Conservation (phyloP, 73 alveolate species). For the Durusdinium trenchii region DNA sequence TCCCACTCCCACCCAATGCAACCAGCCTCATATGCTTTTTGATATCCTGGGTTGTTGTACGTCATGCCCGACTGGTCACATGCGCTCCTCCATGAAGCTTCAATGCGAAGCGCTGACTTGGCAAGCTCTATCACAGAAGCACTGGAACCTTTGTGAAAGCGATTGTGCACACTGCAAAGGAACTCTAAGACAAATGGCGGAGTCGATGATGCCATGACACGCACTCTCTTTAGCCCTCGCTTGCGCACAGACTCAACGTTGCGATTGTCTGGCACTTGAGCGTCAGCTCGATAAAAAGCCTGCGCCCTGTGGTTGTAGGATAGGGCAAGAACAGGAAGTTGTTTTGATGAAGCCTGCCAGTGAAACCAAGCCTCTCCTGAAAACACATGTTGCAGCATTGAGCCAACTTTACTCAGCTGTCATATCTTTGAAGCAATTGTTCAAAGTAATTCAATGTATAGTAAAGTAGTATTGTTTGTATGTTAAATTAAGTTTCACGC, state of each 20-base stretch:
- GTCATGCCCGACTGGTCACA: slow-evolving; percentile 53
- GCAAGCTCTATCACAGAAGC: not conserved
- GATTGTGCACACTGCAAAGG: not conserved
- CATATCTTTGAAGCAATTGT: too few relatives aligned
- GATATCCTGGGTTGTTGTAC: slow-evolving; percentile 16
- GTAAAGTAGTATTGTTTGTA: too few relatives aligned
- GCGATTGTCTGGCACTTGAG: not conserved
- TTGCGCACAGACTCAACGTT: not conserved
- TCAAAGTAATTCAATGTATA: too few relatives aligned
- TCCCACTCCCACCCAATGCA: too few relatives aligned
- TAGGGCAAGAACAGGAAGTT: not conserved
- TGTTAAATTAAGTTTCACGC: too few relatives aligned
- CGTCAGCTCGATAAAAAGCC: slow-evolving; percentile 24
- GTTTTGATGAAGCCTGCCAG: not conserved
- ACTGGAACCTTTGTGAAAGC: slow-evolving; percentile 6
- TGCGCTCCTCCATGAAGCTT: not conserved
- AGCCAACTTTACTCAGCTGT: not conserved
- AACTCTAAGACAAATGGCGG: slow-evolving; percentile 21
- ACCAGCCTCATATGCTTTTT: slow-evolving; percentile 44
- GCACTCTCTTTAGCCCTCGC: not conserved
- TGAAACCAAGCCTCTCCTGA: slow-evolving; percentile 50
- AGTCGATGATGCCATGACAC: slow-evolving; percentile 20
- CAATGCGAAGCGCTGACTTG: slow-evolving; percentile 8
- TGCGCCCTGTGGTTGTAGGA: slow-evolving; percentile 34
- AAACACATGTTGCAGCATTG: not conserved